Evolutionary conservation across 331 rosid species (phyloP).

Genomic region (Dryas integrifolia): DNA sequence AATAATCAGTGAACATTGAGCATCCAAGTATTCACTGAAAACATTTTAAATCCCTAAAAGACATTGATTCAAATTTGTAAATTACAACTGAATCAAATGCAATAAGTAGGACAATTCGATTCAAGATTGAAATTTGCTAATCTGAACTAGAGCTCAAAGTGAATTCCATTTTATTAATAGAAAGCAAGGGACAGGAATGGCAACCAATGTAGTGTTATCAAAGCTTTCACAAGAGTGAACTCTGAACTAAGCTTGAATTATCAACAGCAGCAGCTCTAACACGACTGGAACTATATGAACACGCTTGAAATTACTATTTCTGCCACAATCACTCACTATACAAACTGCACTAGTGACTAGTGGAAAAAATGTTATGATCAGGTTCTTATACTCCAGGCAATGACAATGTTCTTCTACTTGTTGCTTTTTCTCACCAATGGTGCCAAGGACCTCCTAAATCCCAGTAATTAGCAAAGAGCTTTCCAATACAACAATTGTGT

Average conservation of each 20-base stretch:
- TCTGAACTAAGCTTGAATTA: constrained; percentile 26
- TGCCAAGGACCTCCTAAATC: constrained; percentile 22
- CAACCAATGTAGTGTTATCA: constrained; percentile 11
- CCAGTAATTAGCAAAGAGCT: constrained; percentile 18
- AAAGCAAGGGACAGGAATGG: constrained; percentile 1
- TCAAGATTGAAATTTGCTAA: neutral
- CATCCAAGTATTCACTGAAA: too few species aligned
- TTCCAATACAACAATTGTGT: constrained; percentile 21
- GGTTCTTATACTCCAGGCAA: constrained; percentile 22
- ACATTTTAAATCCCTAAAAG: neutral
- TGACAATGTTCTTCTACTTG: constrained; percentile 22
- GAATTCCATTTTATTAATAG: constrained; percentile 7
- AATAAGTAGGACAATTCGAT: neutral
- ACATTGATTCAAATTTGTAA: neutral
- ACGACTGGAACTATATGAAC: constrained; percentile 14
- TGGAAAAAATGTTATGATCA: constrained; percentile 16
- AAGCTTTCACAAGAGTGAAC: constrained; percentile 19
- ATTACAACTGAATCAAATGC: neutral
- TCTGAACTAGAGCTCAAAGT: neutral
- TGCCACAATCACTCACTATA: constrained; percentile 37
- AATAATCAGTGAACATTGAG: too few species aligned
- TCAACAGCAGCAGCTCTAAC: constrained; percentile 12
- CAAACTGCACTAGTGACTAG: constrained; percentile 26
- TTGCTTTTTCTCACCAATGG: constrained; percentile 2
- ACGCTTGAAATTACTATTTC: constrained; percentile 43